Evolutionary conservation across 2,329 filamentous ascomycete genomes (phyloP), one percentile per base, ranked within the genome.

Genomic region (Botrytis fragariae): DNA sequence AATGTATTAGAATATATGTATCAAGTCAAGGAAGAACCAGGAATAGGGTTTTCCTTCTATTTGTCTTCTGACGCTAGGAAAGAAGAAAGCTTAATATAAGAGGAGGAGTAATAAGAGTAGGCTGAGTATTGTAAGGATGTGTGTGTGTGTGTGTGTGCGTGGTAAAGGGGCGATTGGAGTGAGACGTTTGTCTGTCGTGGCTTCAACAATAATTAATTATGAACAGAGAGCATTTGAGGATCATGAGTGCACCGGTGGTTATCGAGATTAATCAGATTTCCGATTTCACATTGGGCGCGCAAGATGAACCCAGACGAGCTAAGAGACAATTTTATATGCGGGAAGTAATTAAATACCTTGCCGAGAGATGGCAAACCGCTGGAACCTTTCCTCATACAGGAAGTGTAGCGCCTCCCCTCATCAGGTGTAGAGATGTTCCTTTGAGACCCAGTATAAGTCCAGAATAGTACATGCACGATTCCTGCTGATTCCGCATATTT

Each of bases 1-100:
- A 71, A 69, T 37, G 71, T 74, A 69, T 76, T 74, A 74, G 74
- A 76, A 72, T 72, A 74, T 72, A 68, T 39, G n/a, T 71, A 44
- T 37, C 35, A 39, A 67, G 9, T 18, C 8, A 45, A 72, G 37
- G 60, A 63, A 60, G 32, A 44, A 74, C 73, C 6, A 54, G 51
- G 70, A 45, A 71, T n/a, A 25, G 44, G 44, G 51, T 51, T 68
- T 64, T 72, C 71, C 71, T 68, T 57, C 48, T 68, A 42, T 57
- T 68, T 39, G 65, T n/a, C 70, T 64, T 68, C 29, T 72, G 71
- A 74, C 44, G 44, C 29, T 57, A 68, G 32, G 61, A 54, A 51
- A 37, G 35, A 54, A 57, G 57, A 68, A 60, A 59, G 25, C 16
- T 57, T n/a, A n/a, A 54, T 29, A 25, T 2, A 37, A 18, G 51